These are phyloP conservation scores for Triticum turgidum DNA, from an alignment of 176 grass and related monocot species.

Conservation along the genomic window DNA sequence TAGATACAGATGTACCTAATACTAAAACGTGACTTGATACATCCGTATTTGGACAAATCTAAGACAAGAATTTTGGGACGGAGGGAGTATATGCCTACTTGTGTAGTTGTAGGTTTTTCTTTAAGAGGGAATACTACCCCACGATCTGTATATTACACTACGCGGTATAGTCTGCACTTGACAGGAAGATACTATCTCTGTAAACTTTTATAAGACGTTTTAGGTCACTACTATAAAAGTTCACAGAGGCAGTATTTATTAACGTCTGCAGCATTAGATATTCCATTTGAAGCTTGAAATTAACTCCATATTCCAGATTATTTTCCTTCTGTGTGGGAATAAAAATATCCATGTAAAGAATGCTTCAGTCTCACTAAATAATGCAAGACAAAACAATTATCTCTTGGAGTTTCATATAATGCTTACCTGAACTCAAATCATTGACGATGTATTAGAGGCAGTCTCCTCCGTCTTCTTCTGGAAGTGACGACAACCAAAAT, in stretches of 20 bases:
- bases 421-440: conserved; percentile 3
- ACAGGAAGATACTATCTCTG: background rate
- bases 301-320: background rate
- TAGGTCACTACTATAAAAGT: too few species aligned
- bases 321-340: background rate
- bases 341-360: background rate
- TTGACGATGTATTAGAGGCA: background rate
- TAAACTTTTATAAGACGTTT: too few species aligned
- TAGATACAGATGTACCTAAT: too few species aligned
- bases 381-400: background rate
- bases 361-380: background rate
- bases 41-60: too few species aligned
- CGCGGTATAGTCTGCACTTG: background rate
- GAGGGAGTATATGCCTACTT: too few species aligned
- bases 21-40: too few species aligned
- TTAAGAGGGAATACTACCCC: background rate
- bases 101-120: background rate
- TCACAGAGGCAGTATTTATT: too few species aligned
- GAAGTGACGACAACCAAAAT: conserved; percentile 13
- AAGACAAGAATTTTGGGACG: too few species aligned
- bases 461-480: conserved; percentile 44
- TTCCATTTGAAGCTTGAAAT: background rate
- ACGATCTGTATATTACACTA: background rate
- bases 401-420: background rate
- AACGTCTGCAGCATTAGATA: background rate